Evolutionary conservation across 2,329 filamentous ascomycete species (phyloP), one percentile per base, ranked within the genome.

Genomic region (Stagonosporopsis rhizophila): DNA sequence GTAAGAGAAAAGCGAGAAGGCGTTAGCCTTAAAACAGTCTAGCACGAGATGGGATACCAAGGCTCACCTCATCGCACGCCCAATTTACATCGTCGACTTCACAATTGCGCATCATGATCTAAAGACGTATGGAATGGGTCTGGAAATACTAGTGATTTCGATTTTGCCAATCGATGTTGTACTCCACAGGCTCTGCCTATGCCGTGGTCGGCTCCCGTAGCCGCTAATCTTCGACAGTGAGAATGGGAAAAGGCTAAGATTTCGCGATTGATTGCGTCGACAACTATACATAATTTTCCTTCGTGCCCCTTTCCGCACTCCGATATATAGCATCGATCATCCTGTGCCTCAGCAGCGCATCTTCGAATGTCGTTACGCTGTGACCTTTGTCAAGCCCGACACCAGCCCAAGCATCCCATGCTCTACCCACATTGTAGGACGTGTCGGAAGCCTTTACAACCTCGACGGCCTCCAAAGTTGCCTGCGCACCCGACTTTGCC

Each of bases 401-500:
- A 62, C 58, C 75, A 5, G 82, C 82, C 73, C 80, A 85, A 1
- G 76, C 78, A 62, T 89, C 85, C 71, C 87, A 88, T 0, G 86
- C 62, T 19, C 77, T 78, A 0, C 79, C 85, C 25, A 88, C 81
- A 60, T 80, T 82, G 48, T 80, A 85, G 7, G 75, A 77, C 1
- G 83, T 73, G 17, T 77, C 66, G 12, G 80, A 79, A 0, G 74
- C 80, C 23, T 74, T 79, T 39, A 81, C 81, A 23, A 86, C 79
- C 46, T 85, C 79, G 0, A 88, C 65, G 0, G 58, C 57, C 19
- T 71, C 66, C 17, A 77, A 61, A 27, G 80, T 78, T 17, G 34
- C 27, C 9, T 30, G 6, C 2, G 54, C n/a, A 35, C 85, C 77
- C 44, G 83, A 45, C 1, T 32, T 32, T 5, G 65, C 57, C 3